Percentiles rank a stretch among this genome's conserved stretches.
phyloP scores from a whole-genome alignment of 1,284 basidiomycete genomes.

The Somion occarium region DNA sequence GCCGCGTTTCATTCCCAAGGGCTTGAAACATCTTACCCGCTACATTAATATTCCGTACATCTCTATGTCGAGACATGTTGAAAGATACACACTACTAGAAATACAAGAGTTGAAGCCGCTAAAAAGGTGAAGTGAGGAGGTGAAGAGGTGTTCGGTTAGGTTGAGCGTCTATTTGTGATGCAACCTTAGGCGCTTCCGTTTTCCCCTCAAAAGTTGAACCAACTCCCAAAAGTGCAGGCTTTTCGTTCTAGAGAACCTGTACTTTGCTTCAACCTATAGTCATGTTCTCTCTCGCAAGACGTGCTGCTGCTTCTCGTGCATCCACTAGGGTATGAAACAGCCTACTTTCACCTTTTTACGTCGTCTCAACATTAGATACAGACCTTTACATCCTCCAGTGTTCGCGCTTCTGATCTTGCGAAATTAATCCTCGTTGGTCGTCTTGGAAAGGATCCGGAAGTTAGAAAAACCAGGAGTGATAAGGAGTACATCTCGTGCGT shows the following conservation, averaged over 20 bases:
- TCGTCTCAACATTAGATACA: slow-evolving; percentile 23
- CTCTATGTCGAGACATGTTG: slow-evolving; percentile 85
- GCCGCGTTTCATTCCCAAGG: background rate
- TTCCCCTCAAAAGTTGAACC: no score
- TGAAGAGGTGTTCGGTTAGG: no score
- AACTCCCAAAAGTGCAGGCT: no score
- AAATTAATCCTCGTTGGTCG: slow-evolving; percentile 75
- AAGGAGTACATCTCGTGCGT: slow-evolving; percentile 69
- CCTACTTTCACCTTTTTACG: background rate
- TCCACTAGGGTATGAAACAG: slow-evolving; percentile 44
- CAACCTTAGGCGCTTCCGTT: no score
- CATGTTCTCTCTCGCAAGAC: slow-evolving; percentile 49
- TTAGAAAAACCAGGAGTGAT: slow-evolving; percentile 62
- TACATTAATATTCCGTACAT: slow-evolving; percentile 86
- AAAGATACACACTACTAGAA: slow-evolving; percentile 12
- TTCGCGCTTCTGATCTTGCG: slow-evolving; percentile 56
- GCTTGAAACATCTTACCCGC: slow-evolving; percentile 48
- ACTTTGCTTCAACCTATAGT: background rate
- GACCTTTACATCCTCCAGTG: slow-evolving; percentile 64
- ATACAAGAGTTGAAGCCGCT: slow-evolving; percentile 3
- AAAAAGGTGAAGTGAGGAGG: no score
- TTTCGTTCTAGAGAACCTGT: no score
- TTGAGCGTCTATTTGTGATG: no score
- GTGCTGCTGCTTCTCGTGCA: slow-evolving; percentile 33
- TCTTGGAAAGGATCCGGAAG: slow-evolving; percentile 66